These are phyloP conservation scores for Fusarium lateritium DNA, from an alignment of 2,329 filamentous ascomycete genomes.

Conservation along the genomic window DNA sequence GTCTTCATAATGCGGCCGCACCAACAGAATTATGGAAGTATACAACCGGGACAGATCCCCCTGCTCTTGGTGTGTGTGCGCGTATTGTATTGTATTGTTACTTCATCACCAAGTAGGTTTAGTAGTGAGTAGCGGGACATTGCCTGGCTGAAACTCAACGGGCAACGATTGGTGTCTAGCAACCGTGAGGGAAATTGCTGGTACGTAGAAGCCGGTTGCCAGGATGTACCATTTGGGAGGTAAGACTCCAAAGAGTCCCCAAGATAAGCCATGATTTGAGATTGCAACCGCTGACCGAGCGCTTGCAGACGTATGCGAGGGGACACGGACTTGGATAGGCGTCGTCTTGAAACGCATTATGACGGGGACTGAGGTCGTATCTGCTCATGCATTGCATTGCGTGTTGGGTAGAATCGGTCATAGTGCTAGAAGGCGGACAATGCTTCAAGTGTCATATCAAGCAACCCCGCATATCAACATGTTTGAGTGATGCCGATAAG, in stretches of 20 bases:
- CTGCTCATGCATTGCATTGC: slow-evolving; percentile 16
- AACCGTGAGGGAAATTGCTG: slow-evolving; percentile 13
- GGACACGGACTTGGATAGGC: slow-evolving; percentile 32
- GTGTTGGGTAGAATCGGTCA: slow-evolving; percentile 3
- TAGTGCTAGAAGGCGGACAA: neutral
- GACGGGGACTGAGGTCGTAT: slow-evolving; percentile 29
- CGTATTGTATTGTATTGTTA: slow-evolving; percentile 12
- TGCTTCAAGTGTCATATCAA: slow-evolving; percentile 28
- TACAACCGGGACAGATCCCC: too few species aligned
- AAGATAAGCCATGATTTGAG: slow-evolving; percentile 35
- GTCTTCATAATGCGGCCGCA: slow-evolving; percentile 1
- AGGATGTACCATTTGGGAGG: slow-evolving; percentile 1
- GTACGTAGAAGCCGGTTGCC: neutral
- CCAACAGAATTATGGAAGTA: slow-evolving; percentile 7
- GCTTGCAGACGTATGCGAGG: slow-evolving; percentile 30
- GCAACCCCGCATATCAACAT: neutral
- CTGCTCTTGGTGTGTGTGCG: neutral
- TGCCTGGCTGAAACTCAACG: slow-evolving; percentile 16
- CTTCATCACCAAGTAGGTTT: slow-evolving; percentile 16
- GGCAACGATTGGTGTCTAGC: slow-evolving; percentile 8
- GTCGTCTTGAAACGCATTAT: slow-evolving; percentile 34
- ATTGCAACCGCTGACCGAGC: slow-evolving; percentile 23
- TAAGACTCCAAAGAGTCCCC: slow-evolving; percentile 13
- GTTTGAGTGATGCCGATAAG: slow-evolving; percentile 16
- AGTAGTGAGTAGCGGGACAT: slow-evolving; percentile 7